Evolutionary conservation across 2,329 filamentous ascomycete genomes (phyloP).

Genomic region (Pestalotiopsis sp.): DNA sequence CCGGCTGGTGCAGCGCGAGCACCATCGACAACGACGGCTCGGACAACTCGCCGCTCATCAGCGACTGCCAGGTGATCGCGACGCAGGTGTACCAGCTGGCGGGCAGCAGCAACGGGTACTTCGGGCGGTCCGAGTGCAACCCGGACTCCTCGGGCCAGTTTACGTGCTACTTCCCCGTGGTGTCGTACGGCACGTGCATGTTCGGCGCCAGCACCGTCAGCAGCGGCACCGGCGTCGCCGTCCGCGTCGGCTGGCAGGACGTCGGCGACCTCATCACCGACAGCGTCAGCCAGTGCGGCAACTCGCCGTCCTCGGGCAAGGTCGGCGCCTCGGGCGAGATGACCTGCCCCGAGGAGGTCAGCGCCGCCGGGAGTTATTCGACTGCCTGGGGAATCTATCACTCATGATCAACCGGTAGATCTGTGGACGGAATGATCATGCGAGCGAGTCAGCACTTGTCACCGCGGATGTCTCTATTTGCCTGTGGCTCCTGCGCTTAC

Average conservation of each 20-base stretch:
- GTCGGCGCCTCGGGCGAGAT: slow-evolving; percentile 8
- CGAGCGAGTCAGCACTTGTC: neutral
- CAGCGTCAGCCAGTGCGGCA: slow-evolving; percentile 6
- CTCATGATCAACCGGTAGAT: neutral
- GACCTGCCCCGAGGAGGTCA: slow-evolving; percentile 2
- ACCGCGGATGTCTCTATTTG: neutral
- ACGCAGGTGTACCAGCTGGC: slow-evolving; percentile 5
- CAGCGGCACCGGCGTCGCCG: neutral
- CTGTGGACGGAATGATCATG: neutral
- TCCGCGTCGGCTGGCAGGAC: slow-evolving; percentile 9
- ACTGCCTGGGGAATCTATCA: slow-evolving; percentile 10
- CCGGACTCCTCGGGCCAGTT: neutral
- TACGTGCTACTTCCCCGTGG: slow-evolving; percentile 11
- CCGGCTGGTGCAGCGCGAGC: slow-evolving; percentile 4
- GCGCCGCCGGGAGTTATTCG: neutral
- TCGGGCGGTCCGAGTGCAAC: slow-evolving; percentile 9
- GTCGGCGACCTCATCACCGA: slow-evolving; percentile 8
- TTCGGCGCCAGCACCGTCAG: slow-evolving; percentile 7
- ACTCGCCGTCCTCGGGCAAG: slow-evolving; percentile 3
- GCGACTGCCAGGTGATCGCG: slow-evolving; percentile 8
- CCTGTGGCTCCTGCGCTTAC: too few relatives aligned
- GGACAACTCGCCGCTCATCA: slow-evolving; percentile 10
- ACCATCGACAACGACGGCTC: slow-evolving; percentile 4
- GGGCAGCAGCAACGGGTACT: neutral
- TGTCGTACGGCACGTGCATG: slow-evolving; percentile 9